Evolutionary conservation across 148 eudicot species (phyloP), one percentile per base, ranked within the genome.

Genomic region (Silene conica): DNA sequence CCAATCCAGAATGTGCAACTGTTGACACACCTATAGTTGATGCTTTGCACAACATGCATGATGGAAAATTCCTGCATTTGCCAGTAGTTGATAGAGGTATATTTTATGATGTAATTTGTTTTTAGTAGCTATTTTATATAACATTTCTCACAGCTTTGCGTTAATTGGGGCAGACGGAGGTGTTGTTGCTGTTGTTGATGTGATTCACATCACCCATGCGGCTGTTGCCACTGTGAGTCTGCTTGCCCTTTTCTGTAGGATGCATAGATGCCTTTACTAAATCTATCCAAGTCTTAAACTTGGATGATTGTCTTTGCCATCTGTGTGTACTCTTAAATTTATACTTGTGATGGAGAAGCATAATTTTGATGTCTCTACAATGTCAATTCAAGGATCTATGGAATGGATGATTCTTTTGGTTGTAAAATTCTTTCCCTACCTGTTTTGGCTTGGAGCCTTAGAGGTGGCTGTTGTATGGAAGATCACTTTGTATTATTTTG

Each of bases 1-100:
- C 97, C 64, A 95, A 95, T 82, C 99, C 99, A 55, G 97, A 92
- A 83, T 92, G 97, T 83, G 99, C 87, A 46, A 86, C 94, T 14
- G 86, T 89, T 69, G 99, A 92, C 82, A 89, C 97, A 31, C 90
- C 99, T 62, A 92, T 95, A 71, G 93, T 95, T 81, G 96, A 92
- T 89, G 99, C 99, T 82, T 80, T 94, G 81, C 98, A 94, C 80
- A 88, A 88, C 72, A 94, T 94, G 98, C 96, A 94, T 80, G 90
- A 94, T 79, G 97, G 97, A 14, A 94, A 88, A 74, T 94, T 91
- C 80, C 83, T 94, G 78, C 98, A 95, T 89, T 89, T 95, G 76
- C 99, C 99, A 52, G 92, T 95, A 80, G 81, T 90, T 79, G 96
- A 95, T 82, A 90, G 79, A 87, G 99, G 99, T 92, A 88, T 55